Conservation (phyloP, 495 filamentous ascomycete genomes). For the Acidiella bohemica region DNA sequence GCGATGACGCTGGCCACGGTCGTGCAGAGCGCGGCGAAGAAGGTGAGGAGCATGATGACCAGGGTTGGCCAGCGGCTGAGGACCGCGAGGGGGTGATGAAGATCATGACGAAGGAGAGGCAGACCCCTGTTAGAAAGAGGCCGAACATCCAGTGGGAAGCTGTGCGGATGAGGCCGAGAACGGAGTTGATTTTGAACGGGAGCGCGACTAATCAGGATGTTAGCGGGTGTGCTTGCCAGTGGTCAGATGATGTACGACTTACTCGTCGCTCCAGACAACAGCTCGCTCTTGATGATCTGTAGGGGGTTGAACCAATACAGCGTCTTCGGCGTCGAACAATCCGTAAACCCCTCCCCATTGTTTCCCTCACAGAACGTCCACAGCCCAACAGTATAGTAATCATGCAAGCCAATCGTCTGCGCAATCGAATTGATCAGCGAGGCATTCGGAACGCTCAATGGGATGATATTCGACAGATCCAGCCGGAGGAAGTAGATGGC, state of each 20-base stretch:
- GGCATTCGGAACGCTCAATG: conserved; percentile 57
- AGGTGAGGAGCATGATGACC: conserved; percentile 45
- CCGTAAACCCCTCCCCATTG: conserved; percentile 53
- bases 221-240: too few relatives aligned
- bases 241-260: too few relatives aligned
- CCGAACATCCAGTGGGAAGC: conserved; percentile 87
- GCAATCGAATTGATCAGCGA: conserved; percentile 75
- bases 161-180: conserved; percentile 58
- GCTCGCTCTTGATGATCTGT: conserved; percentile 57
- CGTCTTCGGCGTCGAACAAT: conserved; percentile 51
- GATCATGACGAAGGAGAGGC: conserved; percentile 55
- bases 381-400: conserved; percentile 86
- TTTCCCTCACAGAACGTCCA: conserved; percentile 89
- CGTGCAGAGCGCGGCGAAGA: conserved; percentile 49
- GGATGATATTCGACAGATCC: conserved; percentile 73
- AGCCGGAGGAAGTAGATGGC: conserved; percentile 72
- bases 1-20: conserved; percentile 58
- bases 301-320: conserved; percentile 90
- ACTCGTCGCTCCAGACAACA: conserved; percentile 69
- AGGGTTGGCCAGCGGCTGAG: conserved; percentile 42
- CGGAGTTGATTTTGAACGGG: conserved; percentile 53
- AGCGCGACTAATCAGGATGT: conserved; percentile 46
- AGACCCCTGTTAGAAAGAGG: conserved; percentile 58
- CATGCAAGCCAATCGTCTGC: conserved; percentile 74
- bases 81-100: conserved; percentile 44